Evolutionary conservation across 1,284 basidiomycete species (phyloP).

Genomic region (Athelia psychrophila): DNA sequence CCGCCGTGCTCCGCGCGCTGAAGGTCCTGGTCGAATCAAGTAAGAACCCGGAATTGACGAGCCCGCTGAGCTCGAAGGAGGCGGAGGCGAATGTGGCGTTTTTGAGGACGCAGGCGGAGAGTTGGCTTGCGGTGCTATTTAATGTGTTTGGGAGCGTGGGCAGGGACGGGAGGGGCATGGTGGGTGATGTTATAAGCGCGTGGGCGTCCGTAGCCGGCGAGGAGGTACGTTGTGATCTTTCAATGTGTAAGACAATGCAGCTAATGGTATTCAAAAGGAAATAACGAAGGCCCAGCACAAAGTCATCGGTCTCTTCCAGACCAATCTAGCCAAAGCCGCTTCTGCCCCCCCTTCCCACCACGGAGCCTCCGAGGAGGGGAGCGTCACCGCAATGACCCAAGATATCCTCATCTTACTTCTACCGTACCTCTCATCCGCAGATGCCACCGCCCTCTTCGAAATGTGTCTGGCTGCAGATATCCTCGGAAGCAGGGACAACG

Average conservation of each 20-base stretch:
- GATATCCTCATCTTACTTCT: slow-evolving; percentile 89
- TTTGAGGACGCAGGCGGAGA: slow-evolving; percentile 80
- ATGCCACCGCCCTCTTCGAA: slow-evolving; percentile 64
- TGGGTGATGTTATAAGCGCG: slow-evolving; percentile 88
- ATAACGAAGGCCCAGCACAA: slow-evolving; percentile 81
- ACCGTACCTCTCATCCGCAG: slow-evolving; percentile 66
- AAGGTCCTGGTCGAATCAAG: slow-evolving; percentile 81
- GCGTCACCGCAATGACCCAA: slow-evolving; percentile 77
- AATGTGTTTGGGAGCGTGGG: slow-evolving; percentile 92
- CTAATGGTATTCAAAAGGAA: slow-evolving; percentile 42
- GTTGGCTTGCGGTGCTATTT: slow-evolving; percentile 93
- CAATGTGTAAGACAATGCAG: slow-evolving; percentile 1
- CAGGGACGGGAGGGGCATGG: slow-evolving; percentile 73
- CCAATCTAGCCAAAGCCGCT: slow-evolving; percentile 53
- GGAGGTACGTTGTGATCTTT: slow-evolving; percentile 40
- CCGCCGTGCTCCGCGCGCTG: slow-evolving; percentile 80
- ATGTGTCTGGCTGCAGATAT: slow-evolving; percentile 60
- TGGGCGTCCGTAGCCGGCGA: slow-evolving; percentile 84
- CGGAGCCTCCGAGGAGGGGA: slow-evolving; percentile 39
- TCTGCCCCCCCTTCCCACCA: slow-evolving; percentile 31
- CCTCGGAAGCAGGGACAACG: slow-evolving; percentile 75
- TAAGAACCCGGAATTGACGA: slow-evolving; percentile 34
- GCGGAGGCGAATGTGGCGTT: slow-evolving; percentile 73
- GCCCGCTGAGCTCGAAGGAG: slow-evolving; percentile 45
- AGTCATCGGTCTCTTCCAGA: slow-evolving; percentile 74